Percentiles rank a stretch among this genome's conserved stretches.
Conservation (phyloP, 139 green algal genomes). For the Spirogloea muscicola region DNA sequence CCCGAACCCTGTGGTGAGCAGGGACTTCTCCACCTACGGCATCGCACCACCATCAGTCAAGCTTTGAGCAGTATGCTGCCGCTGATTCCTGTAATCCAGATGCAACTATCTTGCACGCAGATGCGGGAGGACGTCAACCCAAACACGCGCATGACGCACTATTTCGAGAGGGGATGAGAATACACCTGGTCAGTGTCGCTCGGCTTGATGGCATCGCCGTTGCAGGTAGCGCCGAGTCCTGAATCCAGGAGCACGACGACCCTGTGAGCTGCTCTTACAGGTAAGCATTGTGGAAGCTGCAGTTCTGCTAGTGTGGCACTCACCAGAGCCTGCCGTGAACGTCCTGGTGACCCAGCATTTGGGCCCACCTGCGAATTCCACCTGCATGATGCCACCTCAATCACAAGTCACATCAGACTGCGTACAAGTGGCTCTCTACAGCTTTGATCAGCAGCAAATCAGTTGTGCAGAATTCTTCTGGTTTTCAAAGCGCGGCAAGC, state of each 20-base stretch:
- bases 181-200: conserved; percentile 50
- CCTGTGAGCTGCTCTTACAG: too few species aligned
- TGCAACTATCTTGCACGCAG: too few species aligned
- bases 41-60: not conserved
- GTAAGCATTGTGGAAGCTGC: too few species aligned
- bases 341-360: conserved; percentile 69
- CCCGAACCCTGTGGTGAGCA: conserved; percentile 80
- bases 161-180: too few species aligned
- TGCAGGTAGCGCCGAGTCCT: conserved; percentile 65
- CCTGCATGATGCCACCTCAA: conserved; percentile 5
- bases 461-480: too few species aligned
- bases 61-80: too few species aligned
- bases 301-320: too few species aligned
- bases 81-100: not conserved
- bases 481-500: too few species aligned
- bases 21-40: conserved; percentile 20
- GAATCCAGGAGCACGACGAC: too few species aligned
- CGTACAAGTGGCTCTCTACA: conserved; percentile 50
- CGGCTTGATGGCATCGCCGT: conserved; percentile 68
- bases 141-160: too few species aligned
- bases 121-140: too few species aligned
- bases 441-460: conserved; percentile 78
- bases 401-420: not conserved
- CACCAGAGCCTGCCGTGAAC: conserved; percentile 61
- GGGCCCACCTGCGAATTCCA: conserved; percentile 69